Conservation (phyloP, 768 basidiomycete genomes). For the Polyporus arcularius region DNA sequence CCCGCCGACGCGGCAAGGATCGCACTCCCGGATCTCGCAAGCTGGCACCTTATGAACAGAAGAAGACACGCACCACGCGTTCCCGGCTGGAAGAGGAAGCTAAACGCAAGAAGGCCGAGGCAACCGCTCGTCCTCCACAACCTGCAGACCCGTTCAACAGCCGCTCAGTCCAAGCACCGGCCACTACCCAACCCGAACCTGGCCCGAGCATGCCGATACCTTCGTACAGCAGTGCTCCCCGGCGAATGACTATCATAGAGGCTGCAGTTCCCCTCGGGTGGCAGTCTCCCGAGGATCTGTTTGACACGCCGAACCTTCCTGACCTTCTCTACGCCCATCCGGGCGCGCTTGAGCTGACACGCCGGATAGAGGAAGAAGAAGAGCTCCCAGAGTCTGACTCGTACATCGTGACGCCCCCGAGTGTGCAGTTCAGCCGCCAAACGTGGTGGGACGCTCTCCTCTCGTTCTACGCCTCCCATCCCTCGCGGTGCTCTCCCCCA, state of each 20-base stretch:
- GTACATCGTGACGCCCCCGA: conserved; percentile 46
- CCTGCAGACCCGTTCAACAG: background rate
- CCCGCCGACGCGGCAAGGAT: conserved; percentile 81
- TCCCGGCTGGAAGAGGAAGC: conserved; percentile 11
- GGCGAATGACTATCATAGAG: too few species aligned
- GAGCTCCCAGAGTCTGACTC: background rate
- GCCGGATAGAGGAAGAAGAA: conserved; percentile 11
- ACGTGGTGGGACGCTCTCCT: conserved; percentile 80
- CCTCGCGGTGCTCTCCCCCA: conserved; percentile 5
- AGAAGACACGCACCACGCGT: conserved; percentile 35
- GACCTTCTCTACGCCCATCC: conserved; percentile 11
- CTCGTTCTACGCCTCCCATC: conserved; percentile 42
- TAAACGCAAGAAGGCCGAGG: conserved; percentile 7
- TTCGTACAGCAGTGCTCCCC: too few species aligned
- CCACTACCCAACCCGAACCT: background rate
- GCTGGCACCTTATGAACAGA: conserved; percentile 25
- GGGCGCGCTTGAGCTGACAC: conserved; percentile 24
- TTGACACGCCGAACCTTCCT: conserved; percentile 7
- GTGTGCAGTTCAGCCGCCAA: conserved; percentile 64
- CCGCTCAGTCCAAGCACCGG: background rate
- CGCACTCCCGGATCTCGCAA: conserved; percentile 77
- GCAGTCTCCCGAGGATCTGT: conserved; percentile 3
- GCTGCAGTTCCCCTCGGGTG: too few species aligned
- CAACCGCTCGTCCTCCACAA: background rate
- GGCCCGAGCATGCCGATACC: too few species aligned